These are phyloP conservation scores for Corrigiola litoralis DNA, from an alignment of 179 eudicot species.

Conservation along the genomic window DNA sequence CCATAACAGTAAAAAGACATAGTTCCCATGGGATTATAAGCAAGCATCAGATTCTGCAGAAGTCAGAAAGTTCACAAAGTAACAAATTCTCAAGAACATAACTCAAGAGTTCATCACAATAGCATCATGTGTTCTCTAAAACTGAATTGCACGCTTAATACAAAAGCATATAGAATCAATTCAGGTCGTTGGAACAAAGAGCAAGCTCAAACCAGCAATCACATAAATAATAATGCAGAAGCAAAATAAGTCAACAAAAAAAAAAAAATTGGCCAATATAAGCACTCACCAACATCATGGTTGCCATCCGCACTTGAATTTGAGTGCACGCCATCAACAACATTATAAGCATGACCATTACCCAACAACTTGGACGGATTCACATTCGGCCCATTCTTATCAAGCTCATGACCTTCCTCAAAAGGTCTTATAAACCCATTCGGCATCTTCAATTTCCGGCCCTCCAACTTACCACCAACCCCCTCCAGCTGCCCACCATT, in stretches of 20 bases:
- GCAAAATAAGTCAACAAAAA: too few relatives aligned
- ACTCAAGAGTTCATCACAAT: neutral
- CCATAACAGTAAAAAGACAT: neutral
- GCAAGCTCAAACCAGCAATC: neutral
- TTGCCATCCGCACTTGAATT: slow-evolving; percentile 34
- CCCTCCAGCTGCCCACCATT: slow-evolving; percentile 17
- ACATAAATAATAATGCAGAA: slow-evolving; percentile 2
- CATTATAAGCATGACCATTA: slow-evolving; percentile 29
- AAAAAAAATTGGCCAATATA: neutral
- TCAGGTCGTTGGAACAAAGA: slow-evolving; percentile 3
- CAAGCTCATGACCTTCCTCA: slow-evolving; percentile 25
- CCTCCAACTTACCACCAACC: slow-evolving; percentile 16
- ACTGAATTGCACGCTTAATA: neutral
- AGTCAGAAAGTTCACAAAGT: neutral
- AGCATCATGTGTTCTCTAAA: neutral
- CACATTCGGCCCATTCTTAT: slow-evolving; percentile 15
- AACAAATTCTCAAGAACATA: neutral
- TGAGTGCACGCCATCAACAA: slow-evolving; percentile 17
- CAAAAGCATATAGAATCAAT: neutral
- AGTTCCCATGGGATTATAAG: neutral
- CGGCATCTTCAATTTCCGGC: slow-evolving; percentile 20
- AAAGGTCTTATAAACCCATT: slow-evolving; percentile 35
- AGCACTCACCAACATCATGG: slow-evolving; percentile 46
- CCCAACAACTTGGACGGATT: slow-evolving; percentile 20
- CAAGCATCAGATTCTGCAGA: neutral